Conservation (phyloP, 2,329 filamentous ascomycete genomes). For the Pseudogymnoascus sp. region DNA sequence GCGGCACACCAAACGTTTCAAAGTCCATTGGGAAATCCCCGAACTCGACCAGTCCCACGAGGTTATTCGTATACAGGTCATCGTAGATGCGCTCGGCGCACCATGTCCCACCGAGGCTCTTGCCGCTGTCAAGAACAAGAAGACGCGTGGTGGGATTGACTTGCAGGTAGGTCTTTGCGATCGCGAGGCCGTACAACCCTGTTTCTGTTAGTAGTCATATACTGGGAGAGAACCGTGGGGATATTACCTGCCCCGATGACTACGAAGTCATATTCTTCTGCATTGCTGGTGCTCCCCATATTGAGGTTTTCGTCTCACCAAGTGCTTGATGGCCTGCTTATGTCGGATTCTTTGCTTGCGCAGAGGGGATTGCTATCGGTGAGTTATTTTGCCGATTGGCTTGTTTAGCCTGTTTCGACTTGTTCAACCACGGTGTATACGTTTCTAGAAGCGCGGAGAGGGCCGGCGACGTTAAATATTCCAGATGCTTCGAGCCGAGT, state of each 20-base stretch:
- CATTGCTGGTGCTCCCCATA: not conserved
- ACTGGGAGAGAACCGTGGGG: not conserved
- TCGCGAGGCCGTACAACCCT: slow-evolving; percentile 50
- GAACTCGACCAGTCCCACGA: slow-evolving; percentile 64
- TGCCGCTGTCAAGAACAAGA: slow-evolving; percentile 49
- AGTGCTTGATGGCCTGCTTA: not conserved
- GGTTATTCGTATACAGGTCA: slow-evolving; percentile 64
- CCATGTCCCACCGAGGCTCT: slow-evolving; percentile 62
- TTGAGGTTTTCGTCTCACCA: not conserved
- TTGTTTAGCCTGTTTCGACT: not conserved
- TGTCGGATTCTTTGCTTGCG: not conserved
- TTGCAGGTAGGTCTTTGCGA: slow-evolving; percentile 53
- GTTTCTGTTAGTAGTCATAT: slow-evolving; percentile 5
- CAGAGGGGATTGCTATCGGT: not conserved
- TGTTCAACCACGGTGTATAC: not conserved
- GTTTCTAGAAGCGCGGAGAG: not conserved
- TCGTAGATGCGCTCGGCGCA: slow-evolving; percentile 58
- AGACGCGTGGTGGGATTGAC: slow-evolving; percentile 49
- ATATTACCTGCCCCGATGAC: slow-evolving; percentile 40
- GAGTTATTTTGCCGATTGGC: not conserved
- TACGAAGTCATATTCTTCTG: slow-evolving; percentile 24
- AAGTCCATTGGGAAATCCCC: slow-evolving; percentile 53
- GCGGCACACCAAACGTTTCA: slow-evolving; percentile 18
- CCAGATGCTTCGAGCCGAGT: not conserved
- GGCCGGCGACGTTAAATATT: not conserved